A percentile compares a stretch with the other conserved stretches of the same genome.
Evolutionary conservation across 148 eudicot genomes (phyloP).

Genomic region (Selenicereus undatus): DNA sequence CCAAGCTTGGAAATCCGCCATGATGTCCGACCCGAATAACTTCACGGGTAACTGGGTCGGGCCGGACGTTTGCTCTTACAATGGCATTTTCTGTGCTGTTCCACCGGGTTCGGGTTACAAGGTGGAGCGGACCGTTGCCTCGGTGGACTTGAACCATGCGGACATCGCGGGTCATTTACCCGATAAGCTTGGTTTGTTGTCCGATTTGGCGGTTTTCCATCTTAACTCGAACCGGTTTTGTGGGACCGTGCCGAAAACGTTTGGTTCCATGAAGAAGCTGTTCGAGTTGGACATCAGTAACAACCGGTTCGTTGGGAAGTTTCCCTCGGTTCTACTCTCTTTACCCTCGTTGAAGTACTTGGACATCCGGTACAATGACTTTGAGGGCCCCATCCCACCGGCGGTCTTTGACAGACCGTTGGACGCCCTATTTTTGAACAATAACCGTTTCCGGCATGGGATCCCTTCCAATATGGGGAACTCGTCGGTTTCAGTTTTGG

Average conservation of each 20-base stretch:
- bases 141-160: slow-evolving; percentile 85
- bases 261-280: slow-evolving; percentile 43
- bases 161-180: slow-evolving; percentile 91
- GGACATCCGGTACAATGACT: slow-evolving; percentile 83
- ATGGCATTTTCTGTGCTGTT: slow-evolving; percentile 63
- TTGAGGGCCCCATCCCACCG: slow-evolving; percentile 64
- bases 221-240: slow-evolving; percentile 92
- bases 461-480: slow-evolving; percentile 76
- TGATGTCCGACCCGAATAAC: slow-evolving; percentile 74
- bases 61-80: slow-evolving; percentile 66
- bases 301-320: slow-evolving; percentile 72
- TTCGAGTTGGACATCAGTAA: slow-evolving; percentile 85
- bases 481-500: slow-evolving; percentile 89
- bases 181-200: slow-evolving; percentile 62
- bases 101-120: slow-evolving; percentile 27
- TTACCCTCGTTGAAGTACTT: slow-evolving; percentile 59
- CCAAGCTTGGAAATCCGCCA: slow-evolving; percentile 80
- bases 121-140: slow-evolving; percentile 56
- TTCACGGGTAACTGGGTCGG: slow-evolving; percentile 86
- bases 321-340: slow-evolving; percentile 57
- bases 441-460: slow-evolving; percentile 65
- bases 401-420: slow-evolving; percentile 57
- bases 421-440: slow-evolving; percentile 76
- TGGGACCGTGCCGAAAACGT: slow-evolving; percentile 56
- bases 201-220: slow-evolving; percentile 84